These are phyloP conservation scores for Fusarium poae DNA, from an alignment of 2,329 filamentous ascomycete species.

Conservation along the genomic window DNA sequence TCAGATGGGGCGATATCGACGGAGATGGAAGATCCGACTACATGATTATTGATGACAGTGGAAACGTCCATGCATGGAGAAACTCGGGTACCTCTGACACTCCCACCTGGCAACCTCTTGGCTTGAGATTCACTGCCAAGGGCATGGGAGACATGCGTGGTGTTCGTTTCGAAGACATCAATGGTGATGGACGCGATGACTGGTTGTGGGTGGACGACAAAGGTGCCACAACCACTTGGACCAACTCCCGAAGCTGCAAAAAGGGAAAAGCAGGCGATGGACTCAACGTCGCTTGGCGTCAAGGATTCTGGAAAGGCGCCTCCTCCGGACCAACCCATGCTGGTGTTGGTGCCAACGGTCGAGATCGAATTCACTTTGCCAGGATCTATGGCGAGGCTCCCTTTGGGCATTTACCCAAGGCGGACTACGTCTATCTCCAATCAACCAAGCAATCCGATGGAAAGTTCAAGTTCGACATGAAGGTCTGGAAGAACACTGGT, in stretches of 20 bases:
- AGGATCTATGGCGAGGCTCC: constrained; percentile 24
- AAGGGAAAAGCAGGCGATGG: constrained; percentile 37
- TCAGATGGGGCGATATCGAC: constrained; percentile 15
- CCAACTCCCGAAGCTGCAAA: constrained; percentile 41
- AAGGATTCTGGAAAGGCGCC: constrained; percentile 24
- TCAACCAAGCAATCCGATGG: not conserved
- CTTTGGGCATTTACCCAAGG: constrained; percentile 3
- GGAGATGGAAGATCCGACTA: constrained; percentile 21
- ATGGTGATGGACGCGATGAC: constrained; percentile 41
- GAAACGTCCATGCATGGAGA: constrained; percentile 8
- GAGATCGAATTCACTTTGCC: constrained; percentile 28
- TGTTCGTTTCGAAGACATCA: constrained; percentile 45
- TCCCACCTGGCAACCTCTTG: constrained; percentile 52
- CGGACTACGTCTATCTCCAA: constrained; percentile 36
- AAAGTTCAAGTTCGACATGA: constrained; percentile 10
- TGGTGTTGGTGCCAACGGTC: not conserved
- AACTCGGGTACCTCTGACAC: constrained; percentile 1
- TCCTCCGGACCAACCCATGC: constrained; percentile 35
- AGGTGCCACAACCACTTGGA: constrained; percentile 41
- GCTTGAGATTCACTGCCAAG: constrained; percentile 33
- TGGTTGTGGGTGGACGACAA: constrained; percentile 42
- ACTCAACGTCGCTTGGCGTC: constrained; percentile 41
- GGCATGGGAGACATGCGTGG: constrained; percentile 41
- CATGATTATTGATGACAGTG: not conserved
- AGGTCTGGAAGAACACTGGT: constrained; percentile 22